Evolutionary conservation across 23 red algal species (phyloP).

Genomic region (Cyanidium caldarium): DNA sequence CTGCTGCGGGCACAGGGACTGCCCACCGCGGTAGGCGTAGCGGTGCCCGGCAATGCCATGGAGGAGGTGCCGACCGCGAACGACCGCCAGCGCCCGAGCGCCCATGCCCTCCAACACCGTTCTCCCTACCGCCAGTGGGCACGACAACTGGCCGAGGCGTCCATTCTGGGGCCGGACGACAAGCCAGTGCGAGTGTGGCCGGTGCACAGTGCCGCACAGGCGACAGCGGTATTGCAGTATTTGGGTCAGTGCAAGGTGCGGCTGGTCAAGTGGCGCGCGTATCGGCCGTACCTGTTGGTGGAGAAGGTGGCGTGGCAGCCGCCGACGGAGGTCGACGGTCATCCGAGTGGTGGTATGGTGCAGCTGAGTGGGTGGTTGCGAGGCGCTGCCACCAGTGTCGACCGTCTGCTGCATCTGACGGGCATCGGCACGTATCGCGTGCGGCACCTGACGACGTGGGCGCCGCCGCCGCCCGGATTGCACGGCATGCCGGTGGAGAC

Average conservation of each 20-base stretch:
- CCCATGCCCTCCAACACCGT: background rate
- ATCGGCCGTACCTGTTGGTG: constrained; percentile 44
- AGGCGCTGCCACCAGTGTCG: constrained; percentile 25
- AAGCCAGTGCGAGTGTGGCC: background rate
- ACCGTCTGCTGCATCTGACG: constrained; percentile 46
- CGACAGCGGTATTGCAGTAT: too few species aligned
- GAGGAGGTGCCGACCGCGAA: background rate
- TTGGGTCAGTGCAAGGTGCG: background rate
- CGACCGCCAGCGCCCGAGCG: background rate
- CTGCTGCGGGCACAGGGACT: background rate
- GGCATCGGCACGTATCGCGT: constrained; percentile 49
- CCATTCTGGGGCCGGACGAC: background rate
- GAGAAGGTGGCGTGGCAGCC: background rate
- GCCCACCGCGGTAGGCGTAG: background rate
- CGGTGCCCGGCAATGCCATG: background rate
- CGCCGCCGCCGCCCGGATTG: background rate
- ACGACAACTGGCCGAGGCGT: background rate
- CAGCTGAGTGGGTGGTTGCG: constrained; percentile 17
- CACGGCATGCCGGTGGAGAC: background rate
- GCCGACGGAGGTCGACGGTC: background rate
- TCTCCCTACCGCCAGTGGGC: too few species aligned
- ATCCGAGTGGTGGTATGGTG: background rate
- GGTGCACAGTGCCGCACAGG: background rate
- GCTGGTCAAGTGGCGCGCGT: constrained; percentile 22
- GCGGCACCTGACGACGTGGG: background rate